Conservation (phyloP, 805 yeast genomes). For the Pichia rugopelliculosa region DNA sequence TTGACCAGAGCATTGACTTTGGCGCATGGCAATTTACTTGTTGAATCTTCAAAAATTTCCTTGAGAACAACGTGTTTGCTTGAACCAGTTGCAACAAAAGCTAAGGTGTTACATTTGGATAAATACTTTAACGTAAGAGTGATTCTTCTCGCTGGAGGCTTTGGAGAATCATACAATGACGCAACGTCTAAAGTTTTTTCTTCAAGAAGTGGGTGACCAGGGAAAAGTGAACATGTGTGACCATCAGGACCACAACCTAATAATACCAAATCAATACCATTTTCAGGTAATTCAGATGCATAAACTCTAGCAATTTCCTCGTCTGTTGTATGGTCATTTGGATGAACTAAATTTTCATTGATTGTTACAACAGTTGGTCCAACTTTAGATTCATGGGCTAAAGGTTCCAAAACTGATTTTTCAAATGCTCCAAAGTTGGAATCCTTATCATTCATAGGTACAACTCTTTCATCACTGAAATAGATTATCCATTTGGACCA, state of each 20-base stretch:
- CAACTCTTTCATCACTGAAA: slow-evolving; percentile 88
- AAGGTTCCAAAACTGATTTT: slow-evolving; percentile 46
- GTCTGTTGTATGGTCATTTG: slow-evolving; percentile 42
- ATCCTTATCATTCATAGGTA: slow-evolving; percentile 73
- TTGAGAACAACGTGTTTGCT: slow-evolving; percentile 69
- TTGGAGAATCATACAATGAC: slow-evolving; percentile 74
- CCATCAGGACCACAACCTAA: slow-evolving; percentile 96
- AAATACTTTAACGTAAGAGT: slow-evolving; percentile 80
- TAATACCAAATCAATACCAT: slow-evolving; percentile 54
- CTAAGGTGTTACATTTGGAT: slow-evolving; percentile 44
- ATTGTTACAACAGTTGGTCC: slow-evolving; percentile 61
- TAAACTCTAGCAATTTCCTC: slow-evolving; percentile 59
- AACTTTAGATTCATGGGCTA: slow-evolving; percentile 34
- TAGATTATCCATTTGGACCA: slow-evolving; percentile 77
- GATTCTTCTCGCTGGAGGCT: slow-evolving; percentile 90
- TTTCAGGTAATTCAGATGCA: slow-evolving; percentile 46
- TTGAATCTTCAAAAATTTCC: slow-evolving; percentile 52
- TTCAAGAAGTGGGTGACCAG: slow-evolving; percentile 62
- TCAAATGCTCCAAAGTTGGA: slow-evolving; percentile 81
- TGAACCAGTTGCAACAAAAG: slow-evolving; percentile 86
- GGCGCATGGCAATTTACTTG: slow-evolving; percentile 55
- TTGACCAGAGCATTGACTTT: slow-evolving; percentile 54
- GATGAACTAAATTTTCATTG: slow-evolving; percentile 49
- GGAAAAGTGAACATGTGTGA: slow-evolving; percentile 90
- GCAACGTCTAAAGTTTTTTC: slow-evolving; percentile 51